Percentiles rank a stretch among this genome's conserved stretches.
These are phyloP conservation scores for Neurospora tetraspora DNA, from an alignment of 495 filamentous ascomycete genomes.

Conservation along the genomic window DNA sequence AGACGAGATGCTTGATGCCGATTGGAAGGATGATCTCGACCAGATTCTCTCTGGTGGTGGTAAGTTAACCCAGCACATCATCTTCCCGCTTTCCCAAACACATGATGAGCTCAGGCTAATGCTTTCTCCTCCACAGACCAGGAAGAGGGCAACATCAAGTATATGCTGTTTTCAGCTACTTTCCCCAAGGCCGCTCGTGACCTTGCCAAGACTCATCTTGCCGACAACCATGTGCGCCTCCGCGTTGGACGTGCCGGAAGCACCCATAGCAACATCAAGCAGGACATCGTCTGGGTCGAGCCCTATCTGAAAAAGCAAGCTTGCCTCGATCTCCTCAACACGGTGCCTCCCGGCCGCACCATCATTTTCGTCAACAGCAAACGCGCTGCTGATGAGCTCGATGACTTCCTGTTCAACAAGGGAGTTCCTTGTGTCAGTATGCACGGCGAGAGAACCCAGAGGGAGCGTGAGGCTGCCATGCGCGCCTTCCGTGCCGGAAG, in stretches of 20 bases:
- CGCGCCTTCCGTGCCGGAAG: slow-evolving; percentile 69
- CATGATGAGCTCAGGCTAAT: not conserved
- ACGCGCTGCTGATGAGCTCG: slow-evolving; percentile 62
- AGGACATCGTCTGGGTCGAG: slow-evolving; percentile 60
- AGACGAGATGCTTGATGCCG: slow-evolving; percentile 72
- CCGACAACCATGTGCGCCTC: slow-evolving; percentile 61
- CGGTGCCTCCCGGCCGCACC: slow-evolving; percentile 62
- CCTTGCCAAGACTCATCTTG: slow-evolving; percentile 64
- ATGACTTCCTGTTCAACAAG: slow-evolving; percentile 76
- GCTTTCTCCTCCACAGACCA: slow-evolving; percentile 46
- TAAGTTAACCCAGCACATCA: slow-evolving; percentile 28
- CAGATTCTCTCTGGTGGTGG: slow-evolving; percentile 69
- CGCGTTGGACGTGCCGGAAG: slow-evolving; percentile 78
- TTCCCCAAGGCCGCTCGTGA: slow-evolving; percentile 70
- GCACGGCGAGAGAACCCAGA: slow-evolving; percentile 77
- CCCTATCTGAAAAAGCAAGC: slow-evolving; percentile 53
- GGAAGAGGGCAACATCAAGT: slow-evolving; percentile 67
- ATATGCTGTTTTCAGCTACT: slow-evolving; percentile 92
- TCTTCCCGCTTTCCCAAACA: slow-evolving; percentile 3
- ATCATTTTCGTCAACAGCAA: slow-evolving; percentile 87
- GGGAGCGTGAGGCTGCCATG: slow-evolving; percentile 88
- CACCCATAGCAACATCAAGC: slow-evolving; percentile 67
- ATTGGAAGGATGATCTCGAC: slow-evolving; percentile 63
- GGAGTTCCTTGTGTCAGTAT: slow-evolving; percentile 76
- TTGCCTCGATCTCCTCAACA: slow-evolving; percentile 61